Base-by-base conservation (phyloP, 2,329 filamentous ascomycete genomes). In the Cytospora paraplurivora region DNA sequence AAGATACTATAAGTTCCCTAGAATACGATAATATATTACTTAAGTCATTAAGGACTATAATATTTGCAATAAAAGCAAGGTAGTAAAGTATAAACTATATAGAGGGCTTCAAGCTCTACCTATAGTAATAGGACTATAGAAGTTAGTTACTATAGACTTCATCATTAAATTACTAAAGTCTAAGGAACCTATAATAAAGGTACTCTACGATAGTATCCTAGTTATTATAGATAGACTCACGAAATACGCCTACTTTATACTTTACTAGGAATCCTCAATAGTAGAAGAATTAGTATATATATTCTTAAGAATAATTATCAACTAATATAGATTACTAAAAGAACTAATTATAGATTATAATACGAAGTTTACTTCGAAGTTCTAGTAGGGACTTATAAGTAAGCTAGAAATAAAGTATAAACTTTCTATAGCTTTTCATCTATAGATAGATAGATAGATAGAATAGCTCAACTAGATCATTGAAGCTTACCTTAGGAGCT, bases 141-240 rank as follows among this genome's bases (percentile, higher is more conserved):
- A 19, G 55, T 58, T n/a, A 35, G 55, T 55, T 19, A 56, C 6
- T 7, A 35, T 35, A 37, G 38, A 59, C 34, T 57, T 57, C 19
- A 51, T 50, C 17, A 50, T 5, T 12, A 34, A 51, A 7, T 38
- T 50, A 47, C 7, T 37, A 2, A 11, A 7, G 13, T 59, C n/a
- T 17, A 50, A 47, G 32, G 56, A 59, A 51, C 7, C 19, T 27
- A 32, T 59, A 34, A 59, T 37, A 51, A 3, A 59, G 11, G n/a
- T 51, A 15, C 50, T 15, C 7, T 59, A 50, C 38, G 38, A 59
- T 37, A 59, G 7, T 49, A 49, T 59, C 27, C 50, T 50, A 1
- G 33, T 50, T 32, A 59, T 59, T 11, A 37, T 59, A 21, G 56
- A 59, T 11, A 50, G 56, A 59, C 19, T 59, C 5, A 59, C 38